These are phyloP conservation scores for Suillus discolor DNA, from an alignment of 768 basidiomycete genomes.

Conservation along the genomic window DNA sequence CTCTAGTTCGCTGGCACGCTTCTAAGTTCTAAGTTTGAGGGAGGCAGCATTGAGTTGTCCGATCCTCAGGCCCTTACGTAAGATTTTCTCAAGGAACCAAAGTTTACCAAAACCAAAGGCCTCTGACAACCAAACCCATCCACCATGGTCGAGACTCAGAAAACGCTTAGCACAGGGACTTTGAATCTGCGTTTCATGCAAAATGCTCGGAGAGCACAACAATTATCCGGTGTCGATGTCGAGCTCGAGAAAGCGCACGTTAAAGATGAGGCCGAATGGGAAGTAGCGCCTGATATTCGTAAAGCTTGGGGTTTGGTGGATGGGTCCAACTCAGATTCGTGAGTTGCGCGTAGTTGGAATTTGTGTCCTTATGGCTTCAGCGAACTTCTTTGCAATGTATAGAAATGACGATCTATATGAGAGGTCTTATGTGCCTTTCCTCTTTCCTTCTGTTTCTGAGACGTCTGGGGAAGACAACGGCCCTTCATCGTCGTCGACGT, in stretches of 20 bases:
- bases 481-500: conserved; percentile 20
- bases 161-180: conserved; percentile 62
- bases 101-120: not conserved
- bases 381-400: not conserved
- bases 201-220: conserved; percentile 61
- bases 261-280: conserved; percentile 68
- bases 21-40: not conserved
- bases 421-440: conserved; percentile 66
- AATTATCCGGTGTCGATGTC: conserved; percentile 50
- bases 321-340: conserved; percentile 7
- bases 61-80: conserved; percentile 4
- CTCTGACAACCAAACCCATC: not conserved
- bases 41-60: not conserved
- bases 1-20: not conserved
- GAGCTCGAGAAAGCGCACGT: conserved; percentile 55
- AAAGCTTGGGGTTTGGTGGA: conserved; percentile 49
- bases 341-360: conserved; percentile 11
- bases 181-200: conserved; percentile 75
- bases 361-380: conserved; percentile 1
- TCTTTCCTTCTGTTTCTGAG: conserved; percentile 46
- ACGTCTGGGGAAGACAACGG: conserved; percentile 18
- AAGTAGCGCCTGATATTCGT: conserved; percentile 52
- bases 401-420: conserved; percentile 41
- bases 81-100: conserved; percentile 7
- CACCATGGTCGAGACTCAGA: conserved; percentile 32